A percentile compares a stretch with the other conserved stretches of the same genome.
Conservation (phyloP, 2,329 filamentous ascomycete genomes). For the Ciborinia camelliae region DNA sequence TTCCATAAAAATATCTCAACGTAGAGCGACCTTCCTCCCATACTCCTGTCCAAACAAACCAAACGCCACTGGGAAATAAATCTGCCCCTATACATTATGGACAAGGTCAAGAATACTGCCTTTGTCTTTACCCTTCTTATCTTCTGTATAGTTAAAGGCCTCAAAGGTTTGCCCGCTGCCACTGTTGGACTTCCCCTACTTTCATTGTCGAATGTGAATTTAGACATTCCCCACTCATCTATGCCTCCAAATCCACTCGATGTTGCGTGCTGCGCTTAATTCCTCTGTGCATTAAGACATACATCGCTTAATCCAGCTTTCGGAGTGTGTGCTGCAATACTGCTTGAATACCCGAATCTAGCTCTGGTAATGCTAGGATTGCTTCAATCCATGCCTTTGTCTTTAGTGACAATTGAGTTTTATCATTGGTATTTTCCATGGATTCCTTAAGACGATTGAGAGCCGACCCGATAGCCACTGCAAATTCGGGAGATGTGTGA, state of each 20-base stretch:
- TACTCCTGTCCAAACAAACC: background rate
- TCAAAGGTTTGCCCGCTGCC: background rate
- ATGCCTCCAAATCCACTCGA: background rate
- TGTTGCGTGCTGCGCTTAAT: background rate
- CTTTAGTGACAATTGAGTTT: conserved; percentile 46
- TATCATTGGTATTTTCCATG: conserved; percentile 45
- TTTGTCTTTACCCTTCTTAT: background rate
- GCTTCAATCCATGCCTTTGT: conserved; percentile 52
- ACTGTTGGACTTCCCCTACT: background rate
- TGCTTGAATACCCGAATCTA: conserved; percentile 54
- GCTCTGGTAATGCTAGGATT: conserved; percentile 47
- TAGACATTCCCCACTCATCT: background rate
- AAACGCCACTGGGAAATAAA: background rate
- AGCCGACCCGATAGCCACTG: conserved; percentile 63
- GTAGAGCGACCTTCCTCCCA: background rate
- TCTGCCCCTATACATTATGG: background rate
- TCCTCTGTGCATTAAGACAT: background rate
- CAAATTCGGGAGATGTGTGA: conserved; percentile 65
- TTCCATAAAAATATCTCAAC: background rate
- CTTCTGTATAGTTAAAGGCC: background rate
- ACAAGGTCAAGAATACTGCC: background rate
- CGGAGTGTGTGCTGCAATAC: conserved; percentile 50
- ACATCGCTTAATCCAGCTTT: conserved; percentile 28
- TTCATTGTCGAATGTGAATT: background rate
- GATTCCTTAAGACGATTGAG: conserved; percentile 59